Conservation (phyloP, 495 filamentous ascomycete species). For the Amniculicola lignicola region DNA sequence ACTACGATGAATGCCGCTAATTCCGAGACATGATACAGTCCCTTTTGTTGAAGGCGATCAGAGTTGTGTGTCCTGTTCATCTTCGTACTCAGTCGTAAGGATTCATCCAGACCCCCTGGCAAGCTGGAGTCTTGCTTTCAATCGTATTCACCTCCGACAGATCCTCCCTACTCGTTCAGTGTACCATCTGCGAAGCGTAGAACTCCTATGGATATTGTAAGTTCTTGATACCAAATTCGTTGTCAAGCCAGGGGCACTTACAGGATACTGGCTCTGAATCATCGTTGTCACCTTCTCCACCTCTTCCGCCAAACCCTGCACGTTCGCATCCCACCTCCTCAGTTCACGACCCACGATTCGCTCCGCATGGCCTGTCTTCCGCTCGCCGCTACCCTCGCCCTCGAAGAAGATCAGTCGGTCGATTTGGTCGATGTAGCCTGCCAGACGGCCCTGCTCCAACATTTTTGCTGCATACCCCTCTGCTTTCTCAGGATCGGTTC, state of each 20-base stretch:
- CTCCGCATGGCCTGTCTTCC: conserved; percentile 55
- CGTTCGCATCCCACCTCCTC: conserved; percentile 83
- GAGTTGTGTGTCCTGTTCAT: no score
- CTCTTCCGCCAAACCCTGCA: conserved; percentile 79
- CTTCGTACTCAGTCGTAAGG: no score
- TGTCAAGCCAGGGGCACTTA: conserved; percentile 31
- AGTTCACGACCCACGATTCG: conserved; percentile 63
- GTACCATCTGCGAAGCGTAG: conserved; percentile 37
- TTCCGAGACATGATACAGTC: no score
- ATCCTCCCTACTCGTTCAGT: no score
- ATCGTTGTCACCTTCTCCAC: conserved; percentile 80
- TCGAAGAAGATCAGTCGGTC: conserved; percentile 84
- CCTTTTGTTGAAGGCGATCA: no score
- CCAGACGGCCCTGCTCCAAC: conserved; percentile 88
- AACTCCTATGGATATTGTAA: conserved; percentile 24
- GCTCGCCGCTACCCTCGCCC: conserved; percentile 64
- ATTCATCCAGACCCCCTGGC: no score
- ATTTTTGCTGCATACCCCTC: conserved; percentile 90
- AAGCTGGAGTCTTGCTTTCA: no score
- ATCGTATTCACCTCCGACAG: no score
- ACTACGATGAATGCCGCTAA: no score
- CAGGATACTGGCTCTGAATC: conserved; percentile 68
- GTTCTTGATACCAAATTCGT: neutral
- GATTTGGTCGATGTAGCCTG: conserved; percentile 92
- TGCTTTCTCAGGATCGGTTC: conserved; percentile 73